Evolutionary conservation across 768 basidiomycete species (phyloP).

Genomic region (Clitopilus hobsonii): DNA sequence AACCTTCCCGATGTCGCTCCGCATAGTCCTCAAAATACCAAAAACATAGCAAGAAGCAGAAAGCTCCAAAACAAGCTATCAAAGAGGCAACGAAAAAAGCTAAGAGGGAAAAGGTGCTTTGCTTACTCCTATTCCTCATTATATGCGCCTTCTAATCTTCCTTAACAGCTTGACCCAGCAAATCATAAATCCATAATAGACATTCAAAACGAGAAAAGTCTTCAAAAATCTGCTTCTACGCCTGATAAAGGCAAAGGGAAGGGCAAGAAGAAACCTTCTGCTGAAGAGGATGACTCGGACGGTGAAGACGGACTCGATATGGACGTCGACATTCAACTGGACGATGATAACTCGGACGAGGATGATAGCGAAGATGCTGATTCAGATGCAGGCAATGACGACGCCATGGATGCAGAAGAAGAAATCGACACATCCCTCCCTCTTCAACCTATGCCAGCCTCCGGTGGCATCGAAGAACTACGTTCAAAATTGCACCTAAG

Average conservation of each 20-base stretch:
- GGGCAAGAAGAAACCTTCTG: conserved; percentile 32
- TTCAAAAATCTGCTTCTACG: conserved; percentile 13
- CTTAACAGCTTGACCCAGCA: conserved; percentile 79
- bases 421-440: conserved; percentile 16
- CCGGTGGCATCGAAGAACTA: conserved; percentile 58
- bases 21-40: conserved; percentile 55
- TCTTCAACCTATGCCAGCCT: conserved; percentile 59
- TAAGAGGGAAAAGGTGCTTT: conserved; percentile 74
- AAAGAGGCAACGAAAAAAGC: conserved; percentile 90
- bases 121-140: background rate
- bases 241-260: conserved; percentile 48
- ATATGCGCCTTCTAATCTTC: conserved; percentile 1
- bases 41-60: conserved; percentile 84
- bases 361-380: conserved; percentile 31
- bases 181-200: conserved; percentile 78
- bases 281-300: conserved; percentile 21
- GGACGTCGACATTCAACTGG: conserved; percentile 21
- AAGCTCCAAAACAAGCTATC: conserved; percentile 77
- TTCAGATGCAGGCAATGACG: conserved; percentile 25
- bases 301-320: background rate
- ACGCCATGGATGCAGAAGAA: conserved; percentile 14
- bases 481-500: conserved; percentile 72
- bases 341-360: conserved; percentile 35
- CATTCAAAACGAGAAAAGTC: conserved; percentile 52
- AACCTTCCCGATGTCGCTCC: conserved; percentile 32